Evolutionary conservation across 129 eudicot species (phyloP).

Genomic region (Daucus carota): DNA sequence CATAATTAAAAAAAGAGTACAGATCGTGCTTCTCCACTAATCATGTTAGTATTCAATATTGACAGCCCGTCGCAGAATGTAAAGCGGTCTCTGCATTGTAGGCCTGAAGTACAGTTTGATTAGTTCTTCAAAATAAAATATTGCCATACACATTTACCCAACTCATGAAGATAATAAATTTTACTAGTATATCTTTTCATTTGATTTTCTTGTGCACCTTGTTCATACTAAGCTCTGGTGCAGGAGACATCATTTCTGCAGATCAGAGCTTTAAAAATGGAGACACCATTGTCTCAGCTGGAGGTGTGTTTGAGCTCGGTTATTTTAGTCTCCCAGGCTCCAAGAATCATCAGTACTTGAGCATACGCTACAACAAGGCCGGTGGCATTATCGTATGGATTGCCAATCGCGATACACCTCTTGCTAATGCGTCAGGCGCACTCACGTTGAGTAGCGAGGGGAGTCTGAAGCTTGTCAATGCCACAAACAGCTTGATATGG

Average conservation of each 20-base stretch:
- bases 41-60: no score
- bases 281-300: conserved; percentile 15
- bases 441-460: conserved; percentile 1
- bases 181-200: no score
- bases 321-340: not conserved
- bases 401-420: conserved; percentile 16
- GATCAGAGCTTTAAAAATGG: conserved; percentile 11
- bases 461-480: not conserved
- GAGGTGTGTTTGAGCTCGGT: conserved; percentile 6
- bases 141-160: no score
- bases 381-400: conserved; percentile 11
- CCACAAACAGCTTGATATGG: conserved; percentile 11
- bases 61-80: no score
- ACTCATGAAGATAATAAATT: no score
- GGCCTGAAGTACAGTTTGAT: no score
- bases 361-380: conserved; percentile 10
- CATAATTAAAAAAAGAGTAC: no score
- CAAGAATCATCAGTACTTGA: conserved; percentile 9
- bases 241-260: not conserved
- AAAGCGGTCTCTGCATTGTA: no score
- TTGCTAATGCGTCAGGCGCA: not conserved
- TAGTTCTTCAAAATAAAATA: no score
- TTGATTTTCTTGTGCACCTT: not conserved
- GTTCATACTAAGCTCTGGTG: not conserved
- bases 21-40: no score